These are phyloP conservation scores for Tetrahymena elliotti DNA, from an alignment of 73 alveolate species.

Conservation along the genomic window DNA sequence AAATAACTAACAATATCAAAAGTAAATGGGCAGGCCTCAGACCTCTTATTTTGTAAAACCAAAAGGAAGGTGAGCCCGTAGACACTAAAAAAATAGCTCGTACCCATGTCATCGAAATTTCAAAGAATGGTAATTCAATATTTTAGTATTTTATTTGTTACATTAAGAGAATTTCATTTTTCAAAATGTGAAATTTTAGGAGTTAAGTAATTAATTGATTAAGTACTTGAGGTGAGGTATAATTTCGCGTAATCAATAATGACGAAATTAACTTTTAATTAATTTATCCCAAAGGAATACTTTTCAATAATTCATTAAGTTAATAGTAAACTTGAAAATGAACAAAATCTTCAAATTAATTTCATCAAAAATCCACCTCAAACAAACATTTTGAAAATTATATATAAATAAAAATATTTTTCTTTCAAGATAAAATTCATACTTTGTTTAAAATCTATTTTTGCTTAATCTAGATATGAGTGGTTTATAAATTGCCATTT, in stretches of 20 bases:
- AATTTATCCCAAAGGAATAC: background rate
- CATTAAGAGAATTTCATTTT: background rate
- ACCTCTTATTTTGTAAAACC: constrained; percentile 54
- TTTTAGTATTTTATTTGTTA: background rate
- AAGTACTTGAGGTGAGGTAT: background rate
- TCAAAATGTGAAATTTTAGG: too few relatives aligned
- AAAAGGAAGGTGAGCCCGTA: constrained; percentile 22
- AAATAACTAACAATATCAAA: constrained; percentile 25
- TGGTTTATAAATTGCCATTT: too few relatives aligned
- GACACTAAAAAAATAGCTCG: constrained; percentile 54
- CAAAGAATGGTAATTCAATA: background rate
- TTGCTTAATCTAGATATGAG: too few relatives aligned
- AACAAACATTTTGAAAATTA: too few relatives aligned
- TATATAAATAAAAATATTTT: too few relatives aligned
- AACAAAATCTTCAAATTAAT: too few relatives aligned
- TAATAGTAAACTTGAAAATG: background rate
- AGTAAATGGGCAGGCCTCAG: constrained; percentile 76
- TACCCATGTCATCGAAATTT: constrained; percentile 70
- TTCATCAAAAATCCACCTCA: too few relatives aligned
- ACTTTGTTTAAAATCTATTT: too few relatives aligned
- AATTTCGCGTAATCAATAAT: background rate
- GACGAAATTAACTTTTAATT: background rate
- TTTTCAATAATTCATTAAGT: background rate
- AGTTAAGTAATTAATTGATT: background rate
- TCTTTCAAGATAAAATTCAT: too few relatives aligned